Conservation (phyloP, 2,329 filamentous ascomycete genomes). For the Colletotrichum horii region DNA sequence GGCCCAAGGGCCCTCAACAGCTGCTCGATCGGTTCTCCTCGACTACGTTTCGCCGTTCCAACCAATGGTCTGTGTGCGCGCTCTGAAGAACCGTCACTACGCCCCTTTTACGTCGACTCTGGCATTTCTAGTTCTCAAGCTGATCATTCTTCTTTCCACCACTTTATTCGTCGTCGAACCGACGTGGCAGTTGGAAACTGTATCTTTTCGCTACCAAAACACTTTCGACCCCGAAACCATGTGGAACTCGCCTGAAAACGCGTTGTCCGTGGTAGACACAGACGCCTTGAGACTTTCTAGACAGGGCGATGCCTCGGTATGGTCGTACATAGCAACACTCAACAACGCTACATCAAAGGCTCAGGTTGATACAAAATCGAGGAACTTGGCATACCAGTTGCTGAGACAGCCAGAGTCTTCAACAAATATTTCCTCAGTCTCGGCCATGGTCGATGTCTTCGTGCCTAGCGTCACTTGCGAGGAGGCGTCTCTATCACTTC, state of each 20-base stretch:
- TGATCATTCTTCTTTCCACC: not conserved
- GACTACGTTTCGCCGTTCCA: not conserved
- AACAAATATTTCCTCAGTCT: no score
- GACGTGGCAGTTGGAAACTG: not conserved
- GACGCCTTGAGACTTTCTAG: no score
- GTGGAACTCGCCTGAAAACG: not conserved
- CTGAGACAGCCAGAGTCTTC: rapidly evolving
- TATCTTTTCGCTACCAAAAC: rapidly evolving
- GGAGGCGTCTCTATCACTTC: no score
- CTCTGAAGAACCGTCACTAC: not conserved
- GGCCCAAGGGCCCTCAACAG: not conserved
- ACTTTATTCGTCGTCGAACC: not conserved
- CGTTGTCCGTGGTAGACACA: no score
- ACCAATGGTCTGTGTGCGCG: not conserved
- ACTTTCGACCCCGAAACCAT: rapidly evolving
- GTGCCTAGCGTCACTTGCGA: no score
- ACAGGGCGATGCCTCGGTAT: rapidly evolving
- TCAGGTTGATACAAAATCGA: rapidly evolving
- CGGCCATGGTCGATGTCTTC: no score
- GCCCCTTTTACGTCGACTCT: rapidly evolving
- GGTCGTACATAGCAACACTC: no score
- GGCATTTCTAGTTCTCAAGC: rapidly evolving
- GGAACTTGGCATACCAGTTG: no score
- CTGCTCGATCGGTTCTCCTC: not conserved
- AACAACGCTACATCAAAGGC: rapidly evolving